Evolutionary conservation across 441 rosid species (phyloP).

Genomic region (Euphorbia corollata): DNA sequence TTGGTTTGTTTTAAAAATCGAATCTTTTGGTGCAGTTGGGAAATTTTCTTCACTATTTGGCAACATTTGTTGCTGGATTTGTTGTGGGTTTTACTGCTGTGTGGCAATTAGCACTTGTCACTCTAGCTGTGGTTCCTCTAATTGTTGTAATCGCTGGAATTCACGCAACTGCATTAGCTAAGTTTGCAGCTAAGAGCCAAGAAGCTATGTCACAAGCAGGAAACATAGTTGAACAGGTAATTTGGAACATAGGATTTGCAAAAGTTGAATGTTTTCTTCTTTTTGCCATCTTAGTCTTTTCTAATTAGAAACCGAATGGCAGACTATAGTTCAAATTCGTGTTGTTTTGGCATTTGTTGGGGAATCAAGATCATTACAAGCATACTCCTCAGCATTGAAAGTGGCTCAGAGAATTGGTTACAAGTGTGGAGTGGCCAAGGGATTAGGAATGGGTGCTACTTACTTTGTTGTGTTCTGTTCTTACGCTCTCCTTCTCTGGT

Average conservation of each 20-base stretch:
- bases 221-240: constrained; percentile 91
- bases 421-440: constrained; percentile 81
- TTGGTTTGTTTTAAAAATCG: constrained; percentile 13
- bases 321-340: constrained; percentile 92
- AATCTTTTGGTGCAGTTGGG: constrained; percentile 57
- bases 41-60: constrained; percentile 92
- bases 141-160: constrained; percentile 92
- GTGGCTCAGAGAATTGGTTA: constrained; percentile 79
- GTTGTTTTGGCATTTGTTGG: constrained; percentile 88
- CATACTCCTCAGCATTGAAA: constrained; percentile 74
- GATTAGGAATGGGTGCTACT: constrained; percentile 96
- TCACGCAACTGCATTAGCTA: constrained; percentile 70
- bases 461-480: constrained; percentile 94
- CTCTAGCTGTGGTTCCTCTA: constrained; percentile 93
- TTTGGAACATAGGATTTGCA: not conserved
- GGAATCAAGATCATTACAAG: constrained; percentile 80
- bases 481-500: constrained; percentile 96
- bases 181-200: constrained; percentile 74
- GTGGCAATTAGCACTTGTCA: constrained; percentile 93
- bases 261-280: too few species aligned
- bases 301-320: constrained; percentile 34
- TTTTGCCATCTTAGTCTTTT: constrained; percentile 18
- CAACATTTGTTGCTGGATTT: constrained; percentile 95
- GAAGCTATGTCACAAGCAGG: constrained; percentile 91
- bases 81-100: constrained; percentile 98